phyloP scores from a whole-genome alignment of 306 rosid genomes.

The Quercus wislizeni region DNA sequence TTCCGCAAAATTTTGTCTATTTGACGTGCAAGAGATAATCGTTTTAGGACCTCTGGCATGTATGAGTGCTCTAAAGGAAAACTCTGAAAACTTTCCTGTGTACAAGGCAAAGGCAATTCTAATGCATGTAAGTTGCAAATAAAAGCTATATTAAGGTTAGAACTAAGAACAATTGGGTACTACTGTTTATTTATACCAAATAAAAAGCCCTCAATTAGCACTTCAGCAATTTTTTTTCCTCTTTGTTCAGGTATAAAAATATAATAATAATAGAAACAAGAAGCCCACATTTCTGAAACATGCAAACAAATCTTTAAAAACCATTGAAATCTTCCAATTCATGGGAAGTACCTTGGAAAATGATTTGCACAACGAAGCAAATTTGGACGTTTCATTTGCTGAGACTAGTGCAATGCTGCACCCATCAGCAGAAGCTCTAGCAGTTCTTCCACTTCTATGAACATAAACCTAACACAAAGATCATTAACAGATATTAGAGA shows the following conservation, averaged over 20 bases:
- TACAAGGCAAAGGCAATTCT: conserved; percentile 11
- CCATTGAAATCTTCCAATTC: not conserved
- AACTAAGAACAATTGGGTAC: not conserved
- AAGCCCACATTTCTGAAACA: conserved; percentile 2
- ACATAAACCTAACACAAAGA: conserved; percentile 68
- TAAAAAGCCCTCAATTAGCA: not conserved
- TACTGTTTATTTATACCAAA: conserved; percentile 16
- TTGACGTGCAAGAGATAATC: conserved; percentile 83
- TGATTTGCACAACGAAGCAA: conserved; percentile 85
- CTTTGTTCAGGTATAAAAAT: not conserved
- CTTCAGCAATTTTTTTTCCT: not conserved
- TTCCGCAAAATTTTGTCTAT: conserved; percentile 81
- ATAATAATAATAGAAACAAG: not conserved
- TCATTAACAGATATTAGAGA: conserved; percentile 9
- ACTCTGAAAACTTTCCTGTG: conserved; percentile 66
- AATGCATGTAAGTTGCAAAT: conserved; percentile 4
- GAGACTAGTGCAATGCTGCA: conserved; percentile 92
- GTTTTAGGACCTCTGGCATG: conserved; percentile 84
- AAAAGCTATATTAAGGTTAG: conserved; percentile 19
- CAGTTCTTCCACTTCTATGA: conserved; percentile 99
- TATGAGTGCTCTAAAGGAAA: conserved; percentile 85
- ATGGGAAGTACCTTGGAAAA: conserved; percentile 69
- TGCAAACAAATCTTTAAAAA: conserved; percentile 7
- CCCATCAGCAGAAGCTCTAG: conserved; percentile 96
- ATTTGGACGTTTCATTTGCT: conserved; percentile 77